Evolutionary conservation across 2,329 filamentous ascomycete genomes (phyloP).

Genomic region (Colletotrichum musae): DNA sequence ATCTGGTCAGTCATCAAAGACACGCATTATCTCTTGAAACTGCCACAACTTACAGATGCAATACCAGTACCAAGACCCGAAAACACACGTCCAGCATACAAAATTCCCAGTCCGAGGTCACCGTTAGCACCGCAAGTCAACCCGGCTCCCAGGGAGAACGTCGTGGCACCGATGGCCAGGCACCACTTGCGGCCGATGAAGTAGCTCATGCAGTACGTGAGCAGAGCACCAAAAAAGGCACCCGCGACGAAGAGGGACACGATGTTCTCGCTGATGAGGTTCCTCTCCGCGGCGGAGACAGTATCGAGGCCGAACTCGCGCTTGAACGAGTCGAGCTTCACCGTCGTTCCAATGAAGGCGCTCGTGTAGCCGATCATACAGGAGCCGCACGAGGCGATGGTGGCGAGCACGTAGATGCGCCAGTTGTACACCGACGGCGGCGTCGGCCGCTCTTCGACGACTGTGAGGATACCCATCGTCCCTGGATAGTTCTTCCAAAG

Average conservation of each 20-base stretch:
- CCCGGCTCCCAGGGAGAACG: conserved; percentile 60
- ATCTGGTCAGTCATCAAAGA: conserved; percentile 25
- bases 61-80: conserved; percentile 61
- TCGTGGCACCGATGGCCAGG: conserved; percentile 55
- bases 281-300: conserved; percentile 57
- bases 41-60: conserved; percentile 28
- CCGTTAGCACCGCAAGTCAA: conserved; percentile 70
- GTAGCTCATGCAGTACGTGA: conserved; percentile 71
- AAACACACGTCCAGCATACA: conserved; percentile 66
- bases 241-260: conserved; percentile 78
- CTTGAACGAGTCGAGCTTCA: conserved; percentile 73
- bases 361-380: conserved; percentile 60
- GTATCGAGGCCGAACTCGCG: conserved; percentile 70
- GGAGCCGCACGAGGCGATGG: conserved; percentile 55
- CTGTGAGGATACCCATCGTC: conserved; percentile 49
- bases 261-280: conserved; percentile 73
- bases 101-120: conserved; percentile 60
- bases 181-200: conserved; percentile 69
- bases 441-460: conserved; percentile 54
- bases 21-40: neutral
- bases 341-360: conserved; percentile 78
- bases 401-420: conserved; percentile 51
- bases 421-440: conserved; percentile 56
- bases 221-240: conserved; percentile 77
- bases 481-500: neutral